Conservation (phyloP, 805 yeast genomes). For the Suhomyces pyralidae region DNA sequence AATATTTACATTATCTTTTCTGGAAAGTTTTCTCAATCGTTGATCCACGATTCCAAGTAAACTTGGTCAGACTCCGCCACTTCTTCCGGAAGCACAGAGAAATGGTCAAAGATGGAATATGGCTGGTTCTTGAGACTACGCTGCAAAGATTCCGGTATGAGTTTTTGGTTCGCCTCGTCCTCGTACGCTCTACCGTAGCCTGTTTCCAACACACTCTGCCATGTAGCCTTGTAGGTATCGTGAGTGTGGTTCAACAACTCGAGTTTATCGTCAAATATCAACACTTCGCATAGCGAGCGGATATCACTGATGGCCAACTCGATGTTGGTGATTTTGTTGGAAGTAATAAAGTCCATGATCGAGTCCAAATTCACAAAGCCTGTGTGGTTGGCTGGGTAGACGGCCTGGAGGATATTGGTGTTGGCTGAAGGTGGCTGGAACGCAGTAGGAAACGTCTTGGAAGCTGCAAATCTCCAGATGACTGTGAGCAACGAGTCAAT, state of each 20-base stretch:
- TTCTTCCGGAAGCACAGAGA: constrained; percentile 37
- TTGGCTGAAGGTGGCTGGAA: constrained; percentile 43
- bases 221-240: constrained; percentile 73
- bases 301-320: constrained; percentile 75
- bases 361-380: constrained; percentile 70
- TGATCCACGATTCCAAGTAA: constrained; percentile 49
- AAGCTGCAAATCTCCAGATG: constrained; percentile 82
- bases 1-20: background rate
- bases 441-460: constrained; percentile 72
- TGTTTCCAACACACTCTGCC: constrained; percentile 75
- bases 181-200: constrained; percentile 46
- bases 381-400: constrained; percentile 56
- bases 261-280: constrained; percentile 80
- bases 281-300: constrained; percentile 79
- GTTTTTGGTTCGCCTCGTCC: constrained; percentile 14
- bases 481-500: constrained; percentile 80
- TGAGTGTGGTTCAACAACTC: constrained; percentile 56
- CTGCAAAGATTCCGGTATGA: constrained; percentile 7
- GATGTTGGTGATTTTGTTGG: constrained; percentile 74
- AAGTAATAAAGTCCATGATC: constrained; percentile 69
- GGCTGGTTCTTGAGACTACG: constrained; percentile 13
- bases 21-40: constrained; percentile 2
- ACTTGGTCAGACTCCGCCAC: constrained; percentile 38
- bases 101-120: constrained; percentile 43
- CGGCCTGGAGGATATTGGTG: constrained; percentile 42